phyloP scores from a whole-genome alignment of 2,329 filamentous ascomycete genomes.

The Fusarium concolor region DNA sequence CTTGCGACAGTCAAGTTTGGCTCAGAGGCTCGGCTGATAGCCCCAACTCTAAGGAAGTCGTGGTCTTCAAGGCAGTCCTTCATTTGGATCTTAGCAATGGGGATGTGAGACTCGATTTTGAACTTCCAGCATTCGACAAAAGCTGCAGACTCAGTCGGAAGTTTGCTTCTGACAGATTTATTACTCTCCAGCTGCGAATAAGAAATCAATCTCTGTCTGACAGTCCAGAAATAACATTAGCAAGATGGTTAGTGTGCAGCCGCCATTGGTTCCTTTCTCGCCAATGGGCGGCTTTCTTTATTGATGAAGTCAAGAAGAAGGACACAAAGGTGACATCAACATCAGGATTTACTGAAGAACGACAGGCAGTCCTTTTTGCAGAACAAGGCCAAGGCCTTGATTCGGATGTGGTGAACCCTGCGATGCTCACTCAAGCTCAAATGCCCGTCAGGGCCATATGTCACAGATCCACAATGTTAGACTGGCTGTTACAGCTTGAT shows the following conservation, averaged over 20 bases:
- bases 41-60: neutral
- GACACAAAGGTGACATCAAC: too few species aligned
- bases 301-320: neutral
- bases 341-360: neutral
- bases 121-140: neutral
- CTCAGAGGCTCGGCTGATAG: neutral
- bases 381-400: neutral
- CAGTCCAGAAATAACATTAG: neutral
- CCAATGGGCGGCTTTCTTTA: neutral
- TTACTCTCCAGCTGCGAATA: neutral
- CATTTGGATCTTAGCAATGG: neutral
- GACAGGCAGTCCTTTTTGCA: neutral
- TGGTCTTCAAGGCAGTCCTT: neutral
- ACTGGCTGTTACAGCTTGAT: neutral
- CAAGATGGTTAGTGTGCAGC: neutral
- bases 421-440: neutral
- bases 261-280: neutral
- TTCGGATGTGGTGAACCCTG: neutral
- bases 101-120: neutral
- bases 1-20: neutral
- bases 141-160: neutral
- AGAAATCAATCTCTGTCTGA: neutral
- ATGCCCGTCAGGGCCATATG: neutral
- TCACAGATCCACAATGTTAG: neutral
- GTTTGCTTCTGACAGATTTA: neutral